Evolutionary conservation across 352 stramenopile species (phyloP).

Genomic region (Phytophthora pistaciae): DNA sequence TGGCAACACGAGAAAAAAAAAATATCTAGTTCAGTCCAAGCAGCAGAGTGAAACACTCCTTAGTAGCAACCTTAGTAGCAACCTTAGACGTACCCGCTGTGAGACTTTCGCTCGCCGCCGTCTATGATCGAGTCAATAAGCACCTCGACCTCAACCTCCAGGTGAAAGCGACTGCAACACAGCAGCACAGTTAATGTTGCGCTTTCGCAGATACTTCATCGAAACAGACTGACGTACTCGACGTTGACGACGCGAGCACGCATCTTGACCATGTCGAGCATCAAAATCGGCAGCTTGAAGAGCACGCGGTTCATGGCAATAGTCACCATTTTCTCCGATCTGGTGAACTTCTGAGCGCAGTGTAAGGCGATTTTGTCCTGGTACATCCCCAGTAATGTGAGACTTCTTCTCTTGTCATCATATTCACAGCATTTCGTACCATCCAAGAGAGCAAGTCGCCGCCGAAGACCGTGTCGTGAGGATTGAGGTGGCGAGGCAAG

Average conservation of each 20-base stretch:
- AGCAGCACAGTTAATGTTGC: not conserved
- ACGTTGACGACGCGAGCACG: conserved; percentile 62
- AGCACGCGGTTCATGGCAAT: conserved; percentile 73
- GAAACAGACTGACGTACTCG: conserved; percentile 6
- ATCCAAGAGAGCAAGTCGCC: conserved; percentile 63
- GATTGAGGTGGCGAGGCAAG: conserved; percentile 72
- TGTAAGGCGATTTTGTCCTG: conserved; percentile 65
- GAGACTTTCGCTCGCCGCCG: conserved; percentile 39
- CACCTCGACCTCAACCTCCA: conserved; percentile 65
- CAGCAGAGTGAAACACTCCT: not conserved
- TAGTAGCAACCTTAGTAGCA: not conserved
- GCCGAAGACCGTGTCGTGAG: conserved; percentile 67
- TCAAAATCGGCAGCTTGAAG: conserved; percentile 66
- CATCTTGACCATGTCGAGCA: conserved; percentile 59
- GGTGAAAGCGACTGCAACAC: conserved; percentile 33
- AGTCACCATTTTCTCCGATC: conserved; percentile 70
- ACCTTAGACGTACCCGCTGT: conserved; percentile 39
- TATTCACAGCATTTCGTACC: conserved; percentile 25
- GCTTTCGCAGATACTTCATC: not conserved
- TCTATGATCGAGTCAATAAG: conserved; percentile 40
- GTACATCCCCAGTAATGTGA: not conserved
- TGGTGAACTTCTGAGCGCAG: conserved; percentile 68
- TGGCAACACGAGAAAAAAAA: conserved; percentile 8
- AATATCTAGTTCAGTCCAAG: not conserved
- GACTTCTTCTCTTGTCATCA: not conserved